phyloP scores from a whole-genome alignment of 2,329 filamentous ascomycete genomes.

The Ophioceras dolichostomum region DNA sequence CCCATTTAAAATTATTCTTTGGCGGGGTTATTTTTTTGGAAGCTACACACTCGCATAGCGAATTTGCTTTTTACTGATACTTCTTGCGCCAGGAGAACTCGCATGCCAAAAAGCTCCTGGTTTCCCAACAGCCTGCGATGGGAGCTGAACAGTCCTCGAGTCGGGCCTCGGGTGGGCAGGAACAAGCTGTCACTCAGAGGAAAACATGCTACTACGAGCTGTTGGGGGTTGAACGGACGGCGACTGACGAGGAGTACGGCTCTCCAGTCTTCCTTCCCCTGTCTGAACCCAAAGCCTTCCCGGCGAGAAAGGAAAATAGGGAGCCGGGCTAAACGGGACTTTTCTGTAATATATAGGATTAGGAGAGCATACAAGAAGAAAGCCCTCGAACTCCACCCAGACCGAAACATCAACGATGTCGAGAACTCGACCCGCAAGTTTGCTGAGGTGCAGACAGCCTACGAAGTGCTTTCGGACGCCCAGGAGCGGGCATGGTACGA shows the following conservation, averaged over 20 bases:
- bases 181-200: constrained; percentile 14
- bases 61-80: no score
- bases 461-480: constrained; percentile 90
- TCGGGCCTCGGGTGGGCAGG: constrained; percentile 14
- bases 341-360: no score
- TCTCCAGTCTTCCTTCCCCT: not conserved
- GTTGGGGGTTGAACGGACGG: constrained; percentile 58
- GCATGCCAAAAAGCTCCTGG: no score
- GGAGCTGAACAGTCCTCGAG: constrained; percentile 43
- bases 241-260: constrained; percentile 67
- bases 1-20: no score
- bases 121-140: no score
- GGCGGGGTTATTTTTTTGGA: no score
- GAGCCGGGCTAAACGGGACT: no score
- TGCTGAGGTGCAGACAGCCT: constrained; percentile 83
- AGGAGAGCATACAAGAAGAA: constrained; percentile 88
- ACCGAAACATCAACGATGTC: constrained; percentile 80
- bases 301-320: no score
- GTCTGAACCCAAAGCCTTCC: no score
- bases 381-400: constrained; percentile 86
- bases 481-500: constrained; percentile 98
- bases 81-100: no score
- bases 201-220: constrained; percentile 83
- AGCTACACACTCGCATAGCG: no score
- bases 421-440: constrained; percentile 77